Evolutionary conservation across 208 protist genomes (phyloP).

Genomic region (Tritrichomonas musculus): DNA sequence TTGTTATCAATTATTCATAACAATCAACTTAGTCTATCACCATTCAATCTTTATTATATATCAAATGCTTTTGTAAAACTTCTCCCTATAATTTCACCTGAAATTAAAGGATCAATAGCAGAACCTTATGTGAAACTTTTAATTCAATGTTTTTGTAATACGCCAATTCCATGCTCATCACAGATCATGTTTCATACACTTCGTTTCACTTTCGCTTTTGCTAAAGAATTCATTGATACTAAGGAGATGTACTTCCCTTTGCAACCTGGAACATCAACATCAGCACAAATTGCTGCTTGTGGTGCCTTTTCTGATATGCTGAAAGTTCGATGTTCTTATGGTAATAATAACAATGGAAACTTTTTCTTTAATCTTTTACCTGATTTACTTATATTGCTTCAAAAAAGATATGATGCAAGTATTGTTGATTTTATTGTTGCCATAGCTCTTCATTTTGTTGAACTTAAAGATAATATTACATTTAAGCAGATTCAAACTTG

Average conservation of each 20-base stretch:
- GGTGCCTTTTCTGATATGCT: conserved; percentile 16
- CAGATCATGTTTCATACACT: conserved; percentile 3
- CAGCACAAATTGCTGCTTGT: conserved; percentile 4
- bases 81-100: not conserved
- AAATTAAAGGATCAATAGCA: not conserved
- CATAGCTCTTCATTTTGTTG: not conserved
- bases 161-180: not conserved
- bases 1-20: not conserved
- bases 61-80: not conserved
- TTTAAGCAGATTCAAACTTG: not conserved
- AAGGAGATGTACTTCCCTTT: not conserved
- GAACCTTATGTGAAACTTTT: not conserved
- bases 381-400: not conserved
- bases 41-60: conserved; percentile 14
- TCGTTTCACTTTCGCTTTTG: not conserved
- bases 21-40: not conserved
- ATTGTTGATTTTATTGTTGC: not conserved
- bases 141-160: conserved; percentile 8
- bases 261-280: not conserved
- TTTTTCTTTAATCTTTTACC: not conserved
- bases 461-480: not conserved
- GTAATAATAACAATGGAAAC: not conserved
- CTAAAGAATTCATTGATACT: not conserved
- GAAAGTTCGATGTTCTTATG: not conserved
- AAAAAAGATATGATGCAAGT: not conserved